Base-by-base conservation (phyloP, 441 rosid genomes). In the Bocquillonia castaneifolia region DNA sequence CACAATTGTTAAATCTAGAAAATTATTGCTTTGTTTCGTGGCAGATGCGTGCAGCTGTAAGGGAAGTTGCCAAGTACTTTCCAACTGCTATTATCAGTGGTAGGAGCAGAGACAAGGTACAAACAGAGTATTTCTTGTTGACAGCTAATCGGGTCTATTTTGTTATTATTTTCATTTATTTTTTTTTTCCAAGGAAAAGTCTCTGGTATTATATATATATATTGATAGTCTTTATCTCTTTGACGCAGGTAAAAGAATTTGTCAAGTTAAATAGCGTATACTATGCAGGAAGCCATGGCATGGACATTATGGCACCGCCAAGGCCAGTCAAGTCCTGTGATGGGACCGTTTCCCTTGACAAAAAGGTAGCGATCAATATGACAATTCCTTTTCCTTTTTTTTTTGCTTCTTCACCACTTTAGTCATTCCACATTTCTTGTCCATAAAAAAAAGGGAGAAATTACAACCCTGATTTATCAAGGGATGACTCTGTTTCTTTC, bases 1-100 rank as follows among this genome's bases (percentile, higher is more conserved):
- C 14, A 10, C 25, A 18, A 44, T 29, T 40, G 15, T 28, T 59
- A 59, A 17, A 25, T 17, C 64, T 25, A 61, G 31, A 42, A 62
- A 3, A n/a, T 52, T 53, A 13, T 13, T n/a, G 9, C 42, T 12
- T 14, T 42, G 10, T 14, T 44, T 23, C 26, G 47, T 72, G 64
- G 61, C 76, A 93, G 98, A 93, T 93, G 98, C 93, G 94, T 52
- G 79, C 77, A 42, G 90, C 87, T 58, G 88, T 91, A 37, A 64
- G 72, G 68, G 79, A 73, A 74, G 94, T 88, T 26, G 92, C 96
- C 55, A 86, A 85, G 69, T 82, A 77, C 73, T 90, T 93, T 77
- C 98, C 98, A 58, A 93, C 98, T 0, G 97, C 98, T 47, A 91
- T 93, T 71, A 86, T 93, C 61, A 93, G 97, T 77, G 97, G 98